Evolutionary conservation across 139 green algal species (phyloP), one percentile per base, ranked within the genome.

Genomic region (Medakamo hakoo): DNA sequence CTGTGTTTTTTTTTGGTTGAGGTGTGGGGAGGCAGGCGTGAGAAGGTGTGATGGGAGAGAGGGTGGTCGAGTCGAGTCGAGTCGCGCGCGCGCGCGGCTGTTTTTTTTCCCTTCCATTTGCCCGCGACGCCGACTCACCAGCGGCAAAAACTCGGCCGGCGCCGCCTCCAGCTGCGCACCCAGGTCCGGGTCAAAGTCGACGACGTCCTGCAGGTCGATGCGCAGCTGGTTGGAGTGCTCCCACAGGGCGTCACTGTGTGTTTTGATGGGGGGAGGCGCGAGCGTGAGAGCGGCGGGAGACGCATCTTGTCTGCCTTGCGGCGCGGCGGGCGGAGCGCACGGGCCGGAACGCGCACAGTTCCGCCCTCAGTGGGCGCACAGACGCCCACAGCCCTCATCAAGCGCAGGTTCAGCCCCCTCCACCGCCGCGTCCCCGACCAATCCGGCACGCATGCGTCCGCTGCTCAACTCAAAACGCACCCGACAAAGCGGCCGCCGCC

Each of bases 141-240:
- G 58, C 0, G 86, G 86, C 52, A 95, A 74, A 66, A 84, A 76
- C 58, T 88, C 81, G 22, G 79, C 49, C 4, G 88, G 88, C 30
- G 70, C 64, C 20, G 72, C 60, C 55, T 83, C 75, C 55, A 95
- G 65, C 27, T 65, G 58, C 4, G 71, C 65, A 27, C 78, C 80
- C 14, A 94, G 78, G 4, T 73, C 62, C 2, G 62, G 49, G 57
- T 90, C 79, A 63, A 79, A 79, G 2, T 64, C 59, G 9, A 79
- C 74, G 29, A 90, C 66, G 68, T 87, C 74, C 62, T 80, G 74
- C 26, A 90, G 70, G 68, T 90, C 80, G 5, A 90, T 73, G 14
- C 72, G 27, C 32, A 90, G 69, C 30, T 49, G 61, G 49, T 60
- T 68, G 24, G 32, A 48, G 67, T 68, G 55, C 27, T 67, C 64